Conservation (phyloP, 805 yeast genomes). For the Candida alai region DNA sequence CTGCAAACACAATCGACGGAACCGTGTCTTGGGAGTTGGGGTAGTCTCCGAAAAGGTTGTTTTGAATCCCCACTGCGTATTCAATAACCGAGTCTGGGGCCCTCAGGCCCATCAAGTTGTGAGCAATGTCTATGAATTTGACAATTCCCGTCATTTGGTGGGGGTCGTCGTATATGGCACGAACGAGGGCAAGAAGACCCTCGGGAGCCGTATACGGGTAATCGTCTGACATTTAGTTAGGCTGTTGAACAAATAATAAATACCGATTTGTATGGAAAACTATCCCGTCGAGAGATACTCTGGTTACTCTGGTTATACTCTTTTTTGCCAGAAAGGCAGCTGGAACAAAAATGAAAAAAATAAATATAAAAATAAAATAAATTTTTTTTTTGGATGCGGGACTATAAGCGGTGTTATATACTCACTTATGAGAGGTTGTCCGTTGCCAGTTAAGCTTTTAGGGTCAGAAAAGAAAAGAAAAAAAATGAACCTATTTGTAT, state of each 20-base stretch:
- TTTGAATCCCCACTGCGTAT: constrained; percentile 38
- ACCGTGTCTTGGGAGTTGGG: constrained; percentile 51
- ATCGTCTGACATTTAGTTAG: constrained; percentile 3
- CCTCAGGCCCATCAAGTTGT: constrained; percentile 24
- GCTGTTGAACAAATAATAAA: not conserved
- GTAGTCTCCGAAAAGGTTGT: constrained; percentile 60
- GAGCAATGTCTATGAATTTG: constrained; percentile 20
- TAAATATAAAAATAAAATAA: no score
- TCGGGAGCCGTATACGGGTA: constrained; percentile 6
- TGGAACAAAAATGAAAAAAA: no score
- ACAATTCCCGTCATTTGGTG: constrained; percentile 25
- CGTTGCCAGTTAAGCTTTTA: no score
- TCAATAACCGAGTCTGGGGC: constrained; percentile 39
- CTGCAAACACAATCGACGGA: constrained; percentile 55
- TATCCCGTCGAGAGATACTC: no score
- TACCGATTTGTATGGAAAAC: not conserved
- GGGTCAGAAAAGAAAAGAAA: no score
- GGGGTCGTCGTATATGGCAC: constrained; percentile 5
- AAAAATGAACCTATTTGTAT: no score
- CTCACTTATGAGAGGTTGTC: no score
- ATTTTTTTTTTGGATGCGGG: no score
- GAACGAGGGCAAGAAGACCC: constrained; percentile 6
- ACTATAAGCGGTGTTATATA: no score
- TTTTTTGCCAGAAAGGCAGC: no score
- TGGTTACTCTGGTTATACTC: no score